phyloP scores from a whole-genome alignment of 805 yeast genomes.

The Hemisphaericaspora nanyangensis region DNA sequence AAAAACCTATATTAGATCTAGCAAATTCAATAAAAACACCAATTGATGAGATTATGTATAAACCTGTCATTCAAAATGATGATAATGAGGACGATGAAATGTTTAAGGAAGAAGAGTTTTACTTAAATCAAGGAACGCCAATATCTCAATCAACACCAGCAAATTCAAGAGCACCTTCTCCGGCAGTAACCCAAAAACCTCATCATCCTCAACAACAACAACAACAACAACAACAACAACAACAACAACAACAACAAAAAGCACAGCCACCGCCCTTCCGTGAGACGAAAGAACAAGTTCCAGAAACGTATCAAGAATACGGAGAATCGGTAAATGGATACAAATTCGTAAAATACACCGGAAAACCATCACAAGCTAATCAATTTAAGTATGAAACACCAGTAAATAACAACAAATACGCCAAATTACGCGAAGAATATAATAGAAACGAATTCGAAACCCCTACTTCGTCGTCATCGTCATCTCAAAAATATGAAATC shows the following conservation, averaged over 20 bases:
- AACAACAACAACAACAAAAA: not conserved
- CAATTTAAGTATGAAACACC: conserved; percentile 18
- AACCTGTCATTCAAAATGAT: conserved; percentile 9
- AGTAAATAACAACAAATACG: conserved; percentile 13
- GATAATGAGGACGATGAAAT: conserved; percentile 6
- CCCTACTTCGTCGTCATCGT: not conserved
- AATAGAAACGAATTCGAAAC: conserved; percentile 7
- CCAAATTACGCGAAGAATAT: conserved; percentile 21
- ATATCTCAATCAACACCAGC: conserved; percentile 43
- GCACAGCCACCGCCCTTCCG: conserved; percentile 8
- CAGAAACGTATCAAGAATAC: conserved; percentile 19
- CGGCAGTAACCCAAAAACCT: conserved; percentile 10
- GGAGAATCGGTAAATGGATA: conserved; percentile 42
- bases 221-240: conserved; percentile 10
- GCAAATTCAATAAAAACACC: conserved; percentile 28
- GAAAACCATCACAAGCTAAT: conserved; percentile 20
- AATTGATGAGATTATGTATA: conserved; percentile 6
- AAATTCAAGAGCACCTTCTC: conserved; percentile 34
- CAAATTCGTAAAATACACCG: conserved; percentile 40
- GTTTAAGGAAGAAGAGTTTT: conserved; percentile 5
- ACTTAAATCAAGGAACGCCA: conserved; percentile 25
- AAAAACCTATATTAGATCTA: conserved; percentile 26
- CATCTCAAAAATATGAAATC: conserved; percentile 17
- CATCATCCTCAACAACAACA: not conserved
- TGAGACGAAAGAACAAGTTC: too few species aligned